Conservation (phyloP, 352 stramenopile genomes). For the Halophytophthora batemanensis region DNA sequence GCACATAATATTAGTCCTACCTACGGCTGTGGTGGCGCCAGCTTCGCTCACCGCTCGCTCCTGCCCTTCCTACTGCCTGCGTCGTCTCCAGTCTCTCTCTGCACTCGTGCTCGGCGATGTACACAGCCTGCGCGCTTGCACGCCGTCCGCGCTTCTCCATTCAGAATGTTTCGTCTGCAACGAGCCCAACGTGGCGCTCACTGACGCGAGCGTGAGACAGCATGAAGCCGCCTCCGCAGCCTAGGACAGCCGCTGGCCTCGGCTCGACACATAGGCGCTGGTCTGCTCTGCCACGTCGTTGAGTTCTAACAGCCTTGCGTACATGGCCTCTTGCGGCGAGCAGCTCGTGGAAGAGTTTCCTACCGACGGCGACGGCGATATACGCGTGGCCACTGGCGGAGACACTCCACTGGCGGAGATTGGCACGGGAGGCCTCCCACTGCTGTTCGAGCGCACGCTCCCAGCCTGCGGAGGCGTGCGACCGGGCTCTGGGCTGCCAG, state of each 20-base stretch:
- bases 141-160: too few relatives aligned
- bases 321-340: constrained; percentile 22
- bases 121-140: too few relatives aligned
- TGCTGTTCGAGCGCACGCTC: constrained; percentile 7
- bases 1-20: too few relatives aligned
- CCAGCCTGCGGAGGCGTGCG: neutral
- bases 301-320: constrained; percentile 39
- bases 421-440: constrained; percentile 15
- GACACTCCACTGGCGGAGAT: constrained; percentile 6
- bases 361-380: constrained; percentile 13
- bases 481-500: constrained; percentile 1
- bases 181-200: neutral
- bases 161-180: constrained; percentile 3
- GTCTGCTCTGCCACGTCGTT: constrained; percentile 46
- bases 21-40: too few relatives aligned
- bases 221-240: too few relatives aligned
- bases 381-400: constrained; percentile 8
- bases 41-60: too few relatives aligned
- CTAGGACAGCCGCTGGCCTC: constrained; percentile 19
- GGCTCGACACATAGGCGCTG: constrained; percentile 22
- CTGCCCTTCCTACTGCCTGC: too few relatives aligned
- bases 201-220: too few relatives aligned
- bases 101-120: too few relatives aligned
- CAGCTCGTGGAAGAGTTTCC: constrained; percentile 1
- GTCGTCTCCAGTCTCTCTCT: too few relatives aligned